Base-by-base conservation (phyloP, 208 protist genomes). In the Crithidia sp. region DNA sequence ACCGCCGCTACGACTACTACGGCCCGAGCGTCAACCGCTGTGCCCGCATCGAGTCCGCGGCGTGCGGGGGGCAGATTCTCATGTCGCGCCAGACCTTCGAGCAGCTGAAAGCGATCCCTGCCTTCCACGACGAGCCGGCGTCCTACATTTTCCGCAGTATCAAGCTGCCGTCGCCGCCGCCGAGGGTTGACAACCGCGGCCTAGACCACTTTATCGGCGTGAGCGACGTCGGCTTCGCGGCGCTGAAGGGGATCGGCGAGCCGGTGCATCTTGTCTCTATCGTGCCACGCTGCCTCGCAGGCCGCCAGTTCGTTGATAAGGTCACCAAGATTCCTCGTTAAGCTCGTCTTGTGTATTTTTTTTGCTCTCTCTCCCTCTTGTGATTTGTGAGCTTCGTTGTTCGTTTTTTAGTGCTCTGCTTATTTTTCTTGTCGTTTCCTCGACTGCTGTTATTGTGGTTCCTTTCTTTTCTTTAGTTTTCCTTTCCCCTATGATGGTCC, bases 1-100 rank as follows among this genome's bases (percentile, higher is more conserved):
- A 89, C 50, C 71, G 85, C 8, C 77, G 88, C 17, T 93, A 93
- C 71, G 93, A 97, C 76, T 98, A 97, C 84, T 96, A 95, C 71
- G 93, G 94, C 17, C 85, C 83, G 0, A 92, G 90, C 47, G 94
- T 98, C 2, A 97, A 96, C 72, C 87, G 87, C 17, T 87, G 89
- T 55, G 86, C 93, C 4, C 85, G 93, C 36, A 92, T 98, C 43
- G 78, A 88, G 71, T 59, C 79, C 4, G 76, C 73, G 0, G 87
- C 86, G 7, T 87, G 90, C 44, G 94, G 93, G 17, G 95, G 93
- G 3, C 90, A 97, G 65, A 95, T 96, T 56, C 64, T 92, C 19
- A 77, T 95, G 71, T 95, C 86, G 28, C 80, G 81, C 2, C 64
- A 92, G 58, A 86, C 81, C 10, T 91, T 87, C 37, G 75, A 90